These are phyloP conservation scores for Daldinia sp. DNA, from an alignment of 2,329 filamentous ascomycete genomes.

Conservation along the genomic window DNA sequence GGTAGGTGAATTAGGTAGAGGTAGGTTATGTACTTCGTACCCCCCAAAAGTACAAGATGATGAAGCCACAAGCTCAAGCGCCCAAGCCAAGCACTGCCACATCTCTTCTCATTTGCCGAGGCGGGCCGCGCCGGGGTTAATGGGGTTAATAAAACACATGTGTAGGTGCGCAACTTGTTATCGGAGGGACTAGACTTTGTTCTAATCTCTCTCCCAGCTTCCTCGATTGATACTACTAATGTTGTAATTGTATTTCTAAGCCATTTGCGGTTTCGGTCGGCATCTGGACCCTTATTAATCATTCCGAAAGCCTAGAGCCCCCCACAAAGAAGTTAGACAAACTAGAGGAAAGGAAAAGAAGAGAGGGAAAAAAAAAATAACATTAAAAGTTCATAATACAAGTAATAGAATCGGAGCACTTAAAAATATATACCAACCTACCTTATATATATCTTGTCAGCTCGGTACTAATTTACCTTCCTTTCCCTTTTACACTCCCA, in stretches of 20 bases:
- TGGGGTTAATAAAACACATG: slow-evolving; percentile 20
- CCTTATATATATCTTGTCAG: slow-evolving; percentile 25
- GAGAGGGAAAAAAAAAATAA: slow-evolving; percentile 27
- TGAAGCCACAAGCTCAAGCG: background rate
- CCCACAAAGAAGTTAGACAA: slow-evolving; percentile 32
- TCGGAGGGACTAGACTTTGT: background rate
- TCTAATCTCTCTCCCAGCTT: slow-evolving; percentile 19
- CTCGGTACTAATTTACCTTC: slow-evolving; percentile 1
- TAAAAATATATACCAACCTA: background rate
- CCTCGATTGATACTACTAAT: slow-evolving; percentile 25
- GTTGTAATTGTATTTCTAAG: slow-evolving; percentile 51
- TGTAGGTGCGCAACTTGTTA: background rate
- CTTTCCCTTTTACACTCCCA: slow-evolving; percentile 18
- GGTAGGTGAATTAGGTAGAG: no score
- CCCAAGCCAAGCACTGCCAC: slow-evolving; percentile 20
- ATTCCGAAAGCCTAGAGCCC: slow-evolving; percentile 25
- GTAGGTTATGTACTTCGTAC: background rate
- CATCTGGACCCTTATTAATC: slow-evolving; percentile 39
- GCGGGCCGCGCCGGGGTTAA: slow-evolving; percentile 37
- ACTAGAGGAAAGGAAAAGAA: slow-evolving; percentile 30
- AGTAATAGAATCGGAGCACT: slow-evolving; percentile 3
- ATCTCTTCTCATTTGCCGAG: slow-evolving; percentile 39
- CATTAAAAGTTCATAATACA: slow-evolving; percentile 15
- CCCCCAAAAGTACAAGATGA: no score
- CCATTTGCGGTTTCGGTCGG: slow-evolving; percentile 46